A percentile compares a stretch with the other conserved stretches of the same genome.
Conservation (phyloP, 176 grass and related monocot genomes). For the Oropetium thomaeum region DNA sequence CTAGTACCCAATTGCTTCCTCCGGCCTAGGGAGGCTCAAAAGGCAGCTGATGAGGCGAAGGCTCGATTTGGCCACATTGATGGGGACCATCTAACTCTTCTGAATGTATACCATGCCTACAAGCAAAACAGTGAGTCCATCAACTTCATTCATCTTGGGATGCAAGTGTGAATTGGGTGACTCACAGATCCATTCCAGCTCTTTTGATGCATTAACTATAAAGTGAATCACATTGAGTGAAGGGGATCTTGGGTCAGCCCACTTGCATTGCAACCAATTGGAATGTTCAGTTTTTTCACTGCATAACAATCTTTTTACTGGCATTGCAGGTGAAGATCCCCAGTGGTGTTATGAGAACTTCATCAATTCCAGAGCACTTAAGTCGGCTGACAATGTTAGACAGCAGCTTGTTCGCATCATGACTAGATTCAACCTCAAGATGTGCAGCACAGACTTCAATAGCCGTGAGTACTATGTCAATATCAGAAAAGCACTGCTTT, state of each 20-base stretch:
- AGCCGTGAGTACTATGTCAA: slow-evolving; percentile 87
- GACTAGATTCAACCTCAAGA: slow-evolving; percentile 89
- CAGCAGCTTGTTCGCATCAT: slow-evolving; percentile 94
- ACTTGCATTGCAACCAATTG: not conserved
- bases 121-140: slow-evolving; percentile 84
- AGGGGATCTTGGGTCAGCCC: not conserved
- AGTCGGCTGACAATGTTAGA: slow-evolving; percentile 95
- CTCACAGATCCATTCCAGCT: not conserved
- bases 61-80: slow-evolving; percentile 89
- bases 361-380: slow-evolving; percentile 70
- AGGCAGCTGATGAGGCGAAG: slow-evolving; percentile 94
- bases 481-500: slow-evolving; percentile 82
- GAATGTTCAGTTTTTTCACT: not conserved
- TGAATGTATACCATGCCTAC: slow-evolving; percentile 95
- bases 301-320: not conserved
- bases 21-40: slow-evolving; percentile 96
- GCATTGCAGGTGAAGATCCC: slow-evolving; percentile 66
- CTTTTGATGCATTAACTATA: not conserved
- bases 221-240: not conserved
- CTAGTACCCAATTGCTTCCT: slow-evolving; percentile 99
- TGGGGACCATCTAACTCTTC: slow-evolving; percentile 89
- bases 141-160: not conserved
- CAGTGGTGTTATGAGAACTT: slow-evolving; percentile 99
- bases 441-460: slow-evolving; percentile 89
- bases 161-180: not conserved